Evolutionary conservation across 2,329 filamentous ascomycete genomes (phyloP), one percentile per base, ranked within the genome.

Genomic region (Plenodomus tracheiphilus): DNA sequence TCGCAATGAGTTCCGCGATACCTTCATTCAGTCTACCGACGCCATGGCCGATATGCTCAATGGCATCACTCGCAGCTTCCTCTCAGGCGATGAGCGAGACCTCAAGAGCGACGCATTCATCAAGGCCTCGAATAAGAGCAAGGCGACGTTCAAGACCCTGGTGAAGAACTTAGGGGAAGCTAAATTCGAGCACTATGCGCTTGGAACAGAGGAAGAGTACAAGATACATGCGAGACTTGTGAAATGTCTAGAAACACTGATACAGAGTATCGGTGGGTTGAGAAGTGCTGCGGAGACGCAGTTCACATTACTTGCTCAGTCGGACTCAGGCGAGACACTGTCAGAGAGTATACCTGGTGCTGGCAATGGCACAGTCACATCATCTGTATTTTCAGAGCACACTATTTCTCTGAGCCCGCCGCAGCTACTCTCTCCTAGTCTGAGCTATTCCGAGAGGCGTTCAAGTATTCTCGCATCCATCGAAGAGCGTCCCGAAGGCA

Each of bases 221-320:
- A 80, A 81, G 32, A 80, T 95, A 2, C 89, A 97, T 64, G 86
- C 87, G 56, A 85, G 83, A 19, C 81, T 97, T 3, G 88, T 93
- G 38, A 87, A 90, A 64, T 93, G 89, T 58, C 83, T 97, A 63
- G 90, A 96, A 69, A 85, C 84, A 39, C 80, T 97, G 21, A 86
- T 90, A 4, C 92, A 97, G 69, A 91, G 91, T 57, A 87, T 97
- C 56, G 92, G 93, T 69, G 94, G 93, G 7, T 76, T 99, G 64
- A 83, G 91, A 57, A 96, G 91, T 76, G 91, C 94, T 28, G 89
- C 94, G 20, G 83, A 88, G 49, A 92, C 91, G 18, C 93, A 99
- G 65, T 96, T 97, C 66, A 83, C 87, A 15, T 80, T 97, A 25
- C 78, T 96, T 28, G 85, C 86, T 52, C 88, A 94, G 66, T 77